Evolutionary conservation across 2,329 filamentous ascomycete genomes (phyloP).

Genomic region (Ophiostoma pallidulum): DNA sequence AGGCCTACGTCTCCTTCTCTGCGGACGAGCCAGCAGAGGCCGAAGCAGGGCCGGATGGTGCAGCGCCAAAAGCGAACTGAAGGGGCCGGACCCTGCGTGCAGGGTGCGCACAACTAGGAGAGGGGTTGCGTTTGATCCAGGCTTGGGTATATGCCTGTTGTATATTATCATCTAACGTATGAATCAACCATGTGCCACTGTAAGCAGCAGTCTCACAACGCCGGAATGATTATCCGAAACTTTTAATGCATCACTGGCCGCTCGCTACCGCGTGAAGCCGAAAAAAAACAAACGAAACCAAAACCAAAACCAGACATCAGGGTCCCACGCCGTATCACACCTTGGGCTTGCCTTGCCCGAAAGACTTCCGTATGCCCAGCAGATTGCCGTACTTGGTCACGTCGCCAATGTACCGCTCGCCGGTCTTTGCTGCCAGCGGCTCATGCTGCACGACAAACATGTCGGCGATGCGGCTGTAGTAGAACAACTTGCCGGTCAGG

Average conservation of each 20-base stretch:
- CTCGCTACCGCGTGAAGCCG: too few relatives aligned
- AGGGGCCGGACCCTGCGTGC: too few relatives aligned
- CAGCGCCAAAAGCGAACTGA: neutral
- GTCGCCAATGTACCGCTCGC: constrained; percentile 22
- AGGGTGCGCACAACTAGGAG: too few relatives aligned
- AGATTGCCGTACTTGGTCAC: constrained; percentile 17
- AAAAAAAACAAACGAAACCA: too few relatives aligned
- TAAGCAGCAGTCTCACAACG: too few relatives aligned
- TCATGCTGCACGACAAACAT: constrained; percentile 77
- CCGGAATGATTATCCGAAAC: too few relatives aligned
- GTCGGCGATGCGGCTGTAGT: constrained; percentile 56
- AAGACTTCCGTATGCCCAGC: constrained; percentile 19
- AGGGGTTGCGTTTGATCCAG: too few relatives aligned
- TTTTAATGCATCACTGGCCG: too few relatives aligned
- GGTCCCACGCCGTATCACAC: neutral
- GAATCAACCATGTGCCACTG: too few relatives aligned
- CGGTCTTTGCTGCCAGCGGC: constrained; percentile 42
- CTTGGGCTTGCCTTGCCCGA: neutral
- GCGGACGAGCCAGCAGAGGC: constrained; percentile 24
- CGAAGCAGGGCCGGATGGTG: constrained; percentile 8
- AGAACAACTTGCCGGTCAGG: constrained; percentile 70
- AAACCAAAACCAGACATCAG: too few relatives aligned
- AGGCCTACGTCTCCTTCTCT: constrained; percentile 35
- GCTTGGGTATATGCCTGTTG: too few relatives aligned
- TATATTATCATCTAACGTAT: too few relatives aligned